Conservation (phyloP, 148 eudicot genomes). For the Fallopia convolvulus region DNA sequence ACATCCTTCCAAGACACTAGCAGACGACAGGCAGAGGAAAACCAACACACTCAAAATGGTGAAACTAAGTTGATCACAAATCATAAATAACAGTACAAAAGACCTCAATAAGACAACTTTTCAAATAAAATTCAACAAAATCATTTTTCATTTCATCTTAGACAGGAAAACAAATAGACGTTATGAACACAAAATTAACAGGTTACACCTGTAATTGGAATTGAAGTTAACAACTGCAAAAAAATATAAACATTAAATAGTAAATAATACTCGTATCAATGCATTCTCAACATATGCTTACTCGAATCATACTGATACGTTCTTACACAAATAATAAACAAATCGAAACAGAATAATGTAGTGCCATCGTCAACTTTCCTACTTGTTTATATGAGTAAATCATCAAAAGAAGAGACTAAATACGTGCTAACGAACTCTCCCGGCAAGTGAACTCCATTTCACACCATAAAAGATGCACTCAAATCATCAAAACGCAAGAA, state of each 20-base stretch:
- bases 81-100: not conserved
- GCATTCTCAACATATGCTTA: not conserved
- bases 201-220: not conserved
- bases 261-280: not conserved
- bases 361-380: not conserved
- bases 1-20: not conserved
- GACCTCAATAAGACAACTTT: not conserved
- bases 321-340: not conserved
- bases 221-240: not conserved
- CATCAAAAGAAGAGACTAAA: too few species aligned
- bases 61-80: not conserved
- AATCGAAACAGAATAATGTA: not conserved
- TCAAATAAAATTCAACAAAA: not conserved
- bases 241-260: not conserved
- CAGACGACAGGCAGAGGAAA: not conserved
- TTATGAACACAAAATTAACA: not conserved
- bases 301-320: not conserved
- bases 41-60: not conserved
- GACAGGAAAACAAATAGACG: not conserved
- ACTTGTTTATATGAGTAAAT: not conserved
- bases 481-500: not conserved
- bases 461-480: not conserved
- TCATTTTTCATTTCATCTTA: not conserved
- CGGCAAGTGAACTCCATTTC: not conserved
- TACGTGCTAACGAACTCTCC: too few species aligned